These are phyloP conservation scores for Trichomonascaceae sp. DNA, from an alignment of 1,139 yeast genomes.

Conservation along the genomic window DNA sequence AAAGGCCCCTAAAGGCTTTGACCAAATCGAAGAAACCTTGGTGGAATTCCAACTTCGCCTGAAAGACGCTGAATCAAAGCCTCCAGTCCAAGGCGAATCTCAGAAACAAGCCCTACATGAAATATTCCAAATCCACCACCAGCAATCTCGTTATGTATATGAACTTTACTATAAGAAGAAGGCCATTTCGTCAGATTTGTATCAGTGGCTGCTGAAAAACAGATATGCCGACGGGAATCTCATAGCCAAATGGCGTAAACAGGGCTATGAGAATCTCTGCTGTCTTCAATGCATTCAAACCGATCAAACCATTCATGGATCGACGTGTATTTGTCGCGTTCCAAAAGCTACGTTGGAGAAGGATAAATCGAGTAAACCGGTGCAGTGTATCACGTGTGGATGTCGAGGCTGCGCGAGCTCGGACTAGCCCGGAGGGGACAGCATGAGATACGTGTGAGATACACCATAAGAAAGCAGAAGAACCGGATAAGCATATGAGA, in stretches of 20 bases:
- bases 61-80: slow-evolving; percentile 38
- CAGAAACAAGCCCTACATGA: slow-evolving; percentile 64
- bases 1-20: slow-evolving; percentile 70
- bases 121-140: slow-evolving; percentile 63
- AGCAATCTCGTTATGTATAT: slow-evolving; percentile 69
- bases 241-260: slow-evolving; percentile 88
- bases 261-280: slow-evolving; percentile 83
- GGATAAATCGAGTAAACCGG: slow-evolving; percentile 23
- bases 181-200: slow-evolving; percentile 61
- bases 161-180: slow-evolving; percentile 66
- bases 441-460: too few species aligned
- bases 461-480: too few species aligned
- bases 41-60: slow-evolving; percentile 54
- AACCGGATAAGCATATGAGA: background rate
- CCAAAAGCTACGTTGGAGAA: slow-evolving; percentile 48
- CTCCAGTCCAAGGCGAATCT: slow-evolving; percentile 29
- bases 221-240: slow-evolving; percentile 62
- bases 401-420: slow-evolving; percentile 83
- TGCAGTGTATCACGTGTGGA: slow-evolving; percentile 81
- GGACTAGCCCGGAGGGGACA: too few species aligned
- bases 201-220: slow-evolving; percentile 68
- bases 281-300: slow-evolving; percentile 73
- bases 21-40: slow-evolving; percentile 65
- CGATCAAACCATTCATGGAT: slow-evolving; percentile 56
- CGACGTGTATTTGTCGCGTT: slow-evolving; percentile 80